Base-by-base conservation (phyloP, 2,329 filamentous ascomycete species). In the Xylaria sp. region DNA sequence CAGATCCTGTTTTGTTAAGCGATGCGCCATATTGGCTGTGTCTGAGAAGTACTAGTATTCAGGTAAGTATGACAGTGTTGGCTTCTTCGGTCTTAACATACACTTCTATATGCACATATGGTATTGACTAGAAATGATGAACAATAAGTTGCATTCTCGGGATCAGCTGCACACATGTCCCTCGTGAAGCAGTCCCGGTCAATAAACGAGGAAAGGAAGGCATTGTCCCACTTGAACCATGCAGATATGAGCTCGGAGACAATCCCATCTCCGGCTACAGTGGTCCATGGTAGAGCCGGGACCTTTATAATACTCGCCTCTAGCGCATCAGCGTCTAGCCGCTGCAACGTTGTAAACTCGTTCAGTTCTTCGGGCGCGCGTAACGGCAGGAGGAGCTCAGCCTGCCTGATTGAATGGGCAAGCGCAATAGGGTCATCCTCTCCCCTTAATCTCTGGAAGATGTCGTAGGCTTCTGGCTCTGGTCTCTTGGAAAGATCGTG, bases 211-310 rank as follows among this genome's bases (percentile, higher is more conserved):
- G 66, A 71, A 21, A 69, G 48, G 3, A 69, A 71, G 8, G 54
- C 5, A 50, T 59, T 27, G 25, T 71, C 69, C 69, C 69, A 71
- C 47, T 57, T 71, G 35, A 71, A 69, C 69, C 66, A 69, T 6
- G 69, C 32, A 21, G 60, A 65, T 1, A 69, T 51, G 18, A 69
- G 69, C 40, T 71, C 69, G 23, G 69, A 70, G 42, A 71, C 66
- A 29, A 71, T 60, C 1, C 69, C 69, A 44, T 71, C 69, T 5
- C 69, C 69, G 21, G 69, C 69, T 25, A 69, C 54, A n/a, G 3
- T 44, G 5, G 66, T 71, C 66, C 69, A 71, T 4, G 66, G 66
- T 13, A 25, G 58, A 6, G 66, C 69, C 2, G 66, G 35, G 6
- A 71, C 25, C 44, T 64, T 66, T 12, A 71, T 57, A 16, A 32